Base-by-base conservation (phyloP, 345 rosid species). In the Dovyalis caffra region DNA sequence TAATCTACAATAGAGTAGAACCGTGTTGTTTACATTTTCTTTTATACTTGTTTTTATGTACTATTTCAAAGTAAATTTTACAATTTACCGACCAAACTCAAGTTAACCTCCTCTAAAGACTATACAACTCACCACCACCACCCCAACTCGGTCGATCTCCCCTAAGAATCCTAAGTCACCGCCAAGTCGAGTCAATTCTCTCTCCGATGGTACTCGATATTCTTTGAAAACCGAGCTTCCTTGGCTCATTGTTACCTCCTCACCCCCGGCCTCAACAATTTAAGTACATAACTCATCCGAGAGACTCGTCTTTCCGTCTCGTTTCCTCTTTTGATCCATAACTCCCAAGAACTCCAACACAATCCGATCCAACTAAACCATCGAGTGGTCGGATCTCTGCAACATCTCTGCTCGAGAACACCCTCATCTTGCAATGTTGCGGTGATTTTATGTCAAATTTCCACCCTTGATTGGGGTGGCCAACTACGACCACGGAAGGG, bases 221-320 rank as follows among this genome's bases (percentile, higher is more conserved):
- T n/a, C n/a, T n/a, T n/a, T n/a, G n/a, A n/a, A n/a, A n/a, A n/a
- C n/a, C n/a, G n/a, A n/a, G n/a, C n/a, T n/a, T 3, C 47, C 47
- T 43, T 14, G 14, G 0, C 47, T 43, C 47, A 43, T 11, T 16
- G 11, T 16, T 43, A 16, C 15, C 43, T 33, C 3, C 40, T 79
- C 69, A 79, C 18, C 89, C 88, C 80, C 87, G 97, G 28, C 93
- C 91, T 97, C 98, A 94, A 81, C 99, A 95, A 74, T 85, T 92
- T 43, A 95, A 76, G 87, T 89, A 91, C 99, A 95, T 95, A 65
- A 92, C 94, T 51, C 79, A 88, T 23, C 88, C 89, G 73, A 92
- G 64, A 16, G 98, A 87, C 62, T 92, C 99, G 16, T 95, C 99
- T 2, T 74, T 89, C 78, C 20, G 76, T 68, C 25, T 76, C 63